Conservation (phyloP, 805 yeast genomes). For the Myxozyma geophila region DNA sequence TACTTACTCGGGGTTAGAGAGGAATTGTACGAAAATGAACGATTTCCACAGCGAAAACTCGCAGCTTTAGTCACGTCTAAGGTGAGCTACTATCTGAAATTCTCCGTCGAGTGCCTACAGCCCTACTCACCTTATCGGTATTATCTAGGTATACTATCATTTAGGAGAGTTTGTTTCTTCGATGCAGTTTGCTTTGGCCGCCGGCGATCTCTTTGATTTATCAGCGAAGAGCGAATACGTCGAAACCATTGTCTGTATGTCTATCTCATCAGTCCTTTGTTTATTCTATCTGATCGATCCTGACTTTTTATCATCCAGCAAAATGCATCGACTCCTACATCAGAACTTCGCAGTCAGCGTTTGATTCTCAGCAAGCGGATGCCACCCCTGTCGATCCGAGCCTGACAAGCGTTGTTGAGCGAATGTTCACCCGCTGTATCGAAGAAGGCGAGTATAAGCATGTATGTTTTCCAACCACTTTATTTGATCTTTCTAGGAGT, state of each 20-base stretch:
- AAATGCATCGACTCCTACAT: constrained; percentile 88
- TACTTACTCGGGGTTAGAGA: constrained; percentile 51
- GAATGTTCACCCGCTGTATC: constrained; percentile 83
- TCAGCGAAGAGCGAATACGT: constrained; percentile 80
- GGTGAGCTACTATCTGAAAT: constrained; percentile 46
- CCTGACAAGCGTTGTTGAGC: constrained; percentile 73
- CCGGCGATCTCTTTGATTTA: constrained; percentile 79
- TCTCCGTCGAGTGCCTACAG: too few species aligned
- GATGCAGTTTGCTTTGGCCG: constrained; percentile 83
- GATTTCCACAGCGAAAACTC: constrained; percentile 73
- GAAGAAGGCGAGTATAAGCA: constrained; percentile 70
- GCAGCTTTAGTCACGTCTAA: constrained; percentile 94
- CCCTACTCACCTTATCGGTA: too few species aligned
- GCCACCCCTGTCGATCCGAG: constrained; percentile 53
- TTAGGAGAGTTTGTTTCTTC: constrained; percentile 92
- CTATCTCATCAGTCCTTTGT: too few species aligned
- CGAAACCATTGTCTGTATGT: constrained; percentile 79
- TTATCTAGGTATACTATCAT: constrained; percentile 62
- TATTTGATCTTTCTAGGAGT: not conserved
- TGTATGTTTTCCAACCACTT: constrained; percentile 21
- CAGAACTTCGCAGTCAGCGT: constrained; percentile 57
- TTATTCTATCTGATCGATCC: not conserved
- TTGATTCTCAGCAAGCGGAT: constrained; percentile 16
- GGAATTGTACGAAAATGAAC: constrained; percentile 83
- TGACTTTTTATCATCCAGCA: constrained; percentile 43